Percentiles rank a stretch among this genome's conserved stretches.
phyloP scores from a whole-genome alignment of 2,329 filamentous ascomycete genomes.

The Colletotrichum navitas region DNA sequence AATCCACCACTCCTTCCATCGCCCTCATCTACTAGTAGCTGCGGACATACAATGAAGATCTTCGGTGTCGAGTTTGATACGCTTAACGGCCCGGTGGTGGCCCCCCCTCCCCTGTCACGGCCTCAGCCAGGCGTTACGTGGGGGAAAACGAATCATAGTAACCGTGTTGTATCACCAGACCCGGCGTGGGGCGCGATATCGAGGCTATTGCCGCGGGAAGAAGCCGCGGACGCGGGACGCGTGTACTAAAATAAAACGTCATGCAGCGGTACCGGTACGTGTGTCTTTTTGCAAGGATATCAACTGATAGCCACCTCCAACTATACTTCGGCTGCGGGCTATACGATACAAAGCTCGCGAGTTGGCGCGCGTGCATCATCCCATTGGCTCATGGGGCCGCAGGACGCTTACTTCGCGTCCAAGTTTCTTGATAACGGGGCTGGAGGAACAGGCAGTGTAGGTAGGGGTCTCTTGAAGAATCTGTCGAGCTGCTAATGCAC shows the following conservation, averaged over 20 bases:
- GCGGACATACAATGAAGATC: background rate
- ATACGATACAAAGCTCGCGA: too few relatives aligned
- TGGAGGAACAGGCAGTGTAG: too few relatives aligned
- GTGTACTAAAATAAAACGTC: background rate
- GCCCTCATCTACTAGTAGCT: background rate
- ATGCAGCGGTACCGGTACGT: background rate
- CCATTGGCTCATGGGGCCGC: too few relatives aligned
- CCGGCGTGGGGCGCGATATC: background rate
- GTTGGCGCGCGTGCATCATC: too few relatives aligned
- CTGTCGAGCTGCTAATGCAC: constrained; percentile 1
- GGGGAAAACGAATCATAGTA: background rate
- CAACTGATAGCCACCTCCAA: too few relatives aligned
- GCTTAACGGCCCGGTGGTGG: background rate
- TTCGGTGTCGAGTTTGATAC: constrained; percentile 6
- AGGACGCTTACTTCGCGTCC: background rate
- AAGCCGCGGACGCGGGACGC: background rate
- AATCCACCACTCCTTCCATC: background rate
- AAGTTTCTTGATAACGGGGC: background rate
- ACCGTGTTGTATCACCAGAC: constrained; percentile 3
- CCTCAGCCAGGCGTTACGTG: too few relatives aligned
- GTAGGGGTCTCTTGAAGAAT: too few relatives aligned
- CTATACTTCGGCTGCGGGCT: background rate
- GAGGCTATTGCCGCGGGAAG: background rate
- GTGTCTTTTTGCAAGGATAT: background rate
- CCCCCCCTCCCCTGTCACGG: too few relatives aligned